Conservation (phyloP, 2,329 filamentous ascomycete genomes). For the Cladophialophora immunda region DNA sequence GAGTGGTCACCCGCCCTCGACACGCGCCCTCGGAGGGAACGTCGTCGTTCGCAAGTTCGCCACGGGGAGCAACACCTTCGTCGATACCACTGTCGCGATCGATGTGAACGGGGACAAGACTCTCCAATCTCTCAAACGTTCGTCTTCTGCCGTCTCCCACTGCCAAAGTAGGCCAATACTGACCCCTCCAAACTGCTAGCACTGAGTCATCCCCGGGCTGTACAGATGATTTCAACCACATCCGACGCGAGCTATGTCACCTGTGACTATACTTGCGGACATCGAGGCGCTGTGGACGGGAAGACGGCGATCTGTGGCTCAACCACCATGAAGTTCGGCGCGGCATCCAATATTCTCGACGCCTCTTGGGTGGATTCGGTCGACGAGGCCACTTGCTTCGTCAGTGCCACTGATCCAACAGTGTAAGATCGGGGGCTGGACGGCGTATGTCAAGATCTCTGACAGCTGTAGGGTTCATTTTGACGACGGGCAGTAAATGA, state of each 20-base stretch:
- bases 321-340: slow-evolving; percentile 13
- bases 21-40: neutral
- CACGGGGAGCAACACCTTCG: neutral
- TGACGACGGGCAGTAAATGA: slow-evolving; percentile 4
- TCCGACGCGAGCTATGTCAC: slow-evolving; percentile 13
- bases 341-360: slow-evolving; percentile 9
- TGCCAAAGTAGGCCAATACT: neutral
- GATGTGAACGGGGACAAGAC: neutral
- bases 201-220: neutral
- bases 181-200: neutral
- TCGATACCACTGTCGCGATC: slow-evolving; percentile 10
- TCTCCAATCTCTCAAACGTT: slow-evolving; percentile 11
- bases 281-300: neutral
- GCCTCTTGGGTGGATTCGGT: slow-evolving; percentile 17
- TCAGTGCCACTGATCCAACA: slow-evolving; percentile 17
- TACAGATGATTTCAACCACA: slow-evolving; percentile 15
- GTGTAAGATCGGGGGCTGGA: slow-evolving; percentile 5
- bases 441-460: neutral
- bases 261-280: slow-evolving; percentile 11
- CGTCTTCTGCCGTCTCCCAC: neutral
- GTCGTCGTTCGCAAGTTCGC: slow-evolving; percentile 12
- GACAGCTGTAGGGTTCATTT: neutral
- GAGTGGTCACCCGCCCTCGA: neutral
- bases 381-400: slow-evolving; percentile 4
- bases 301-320: slow-evolving; percentile 5